A percentile compares a stretch with the other conserved stretches of the same genome.
Conservation (phyloP, 129 eudicot species). For the Chrysanthemum lavandulifolium region DNA sequence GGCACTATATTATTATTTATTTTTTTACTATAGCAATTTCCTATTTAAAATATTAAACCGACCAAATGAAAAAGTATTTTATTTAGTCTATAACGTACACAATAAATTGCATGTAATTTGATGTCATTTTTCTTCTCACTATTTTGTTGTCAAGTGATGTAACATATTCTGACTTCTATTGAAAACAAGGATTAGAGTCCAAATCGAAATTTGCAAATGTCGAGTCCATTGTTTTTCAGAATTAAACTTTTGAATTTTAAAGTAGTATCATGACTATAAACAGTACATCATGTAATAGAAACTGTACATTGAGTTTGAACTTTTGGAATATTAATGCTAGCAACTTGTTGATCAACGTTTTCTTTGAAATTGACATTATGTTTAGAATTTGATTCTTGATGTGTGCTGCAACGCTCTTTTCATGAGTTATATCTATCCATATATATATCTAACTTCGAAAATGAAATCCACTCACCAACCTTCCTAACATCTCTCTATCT, state of each 20-base stretch:
- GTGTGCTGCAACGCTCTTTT: constrained; percentile 21
- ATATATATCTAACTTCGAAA: constrained; percentile 18
- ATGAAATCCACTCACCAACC: constrained; percentile 38
- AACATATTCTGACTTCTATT: constrained; percentile 27
- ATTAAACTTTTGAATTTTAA: neutral
- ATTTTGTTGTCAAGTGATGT: constrained; percentile 27
- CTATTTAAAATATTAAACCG: constrained; percentile 9
- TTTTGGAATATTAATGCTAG: constrained; percentile 18
- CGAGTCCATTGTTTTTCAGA: constrained; percentile 12
- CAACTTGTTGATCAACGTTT: constrained; percentile 29
- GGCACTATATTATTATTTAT: neutral
- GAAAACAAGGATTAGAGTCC: constrained; percentile 27
- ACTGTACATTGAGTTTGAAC: neutral
- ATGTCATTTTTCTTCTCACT: neutral
- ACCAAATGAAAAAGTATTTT: neutral
- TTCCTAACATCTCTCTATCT: constrained; percentile 25
- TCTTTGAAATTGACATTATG: constrained; percentile 32
- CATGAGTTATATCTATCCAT: constrained; percentile 26
- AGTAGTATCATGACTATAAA: neutral
- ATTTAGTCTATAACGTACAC: neutral
- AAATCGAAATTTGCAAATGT: constrained; percentile 23
- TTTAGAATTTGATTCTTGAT: constrained; percentile 24
- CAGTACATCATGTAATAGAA: constrained; percentile 13
- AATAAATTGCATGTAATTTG: neutral
- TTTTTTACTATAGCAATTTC: constrained; percentile 4